Evolutionary conservation across 106 monocot species (phyloP).

Genomic region (Posidonia australis): DNA sequence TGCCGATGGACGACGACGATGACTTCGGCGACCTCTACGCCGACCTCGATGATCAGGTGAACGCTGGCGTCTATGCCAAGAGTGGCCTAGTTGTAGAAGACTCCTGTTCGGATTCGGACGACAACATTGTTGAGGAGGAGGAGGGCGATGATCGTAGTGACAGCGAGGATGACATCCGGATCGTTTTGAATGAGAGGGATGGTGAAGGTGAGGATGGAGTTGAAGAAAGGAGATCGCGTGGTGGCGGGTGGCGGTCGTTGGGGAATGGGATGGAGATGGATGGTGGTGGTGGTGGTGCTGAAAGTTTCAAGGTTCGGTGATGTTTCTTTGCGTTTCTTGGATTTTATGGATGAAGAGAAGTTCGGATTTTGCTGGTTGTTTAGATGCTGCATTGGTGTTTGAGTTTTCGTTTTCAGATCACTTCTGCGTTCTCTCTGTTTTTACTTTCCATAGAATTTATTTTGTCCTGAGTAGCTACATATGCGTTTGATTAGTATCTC

Average conservation of each 20-base stretch:
- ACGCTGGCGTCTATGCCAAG: not conserved
- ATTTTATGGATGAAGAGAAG: no score
- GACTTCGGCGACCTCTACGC: conserved; percentile 15
- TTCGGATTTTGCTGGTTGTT: no score
- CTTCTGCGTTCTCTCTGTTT: not conserved
- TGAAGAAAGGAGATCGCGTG: not conserved
- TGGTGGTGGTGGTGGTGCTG: no score
- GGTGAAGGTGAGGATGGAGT: not conserved
- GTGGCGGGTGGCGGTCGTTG: no score
- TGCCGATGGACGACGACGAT: conserved; percentile 2
- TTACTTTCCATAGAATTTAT: no score
- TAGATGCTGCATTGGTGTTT: not conserved
- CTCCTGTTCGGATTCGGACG: no score
- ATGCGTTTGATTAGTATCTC: not conserved
- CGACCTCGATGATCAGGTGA: not conserved
- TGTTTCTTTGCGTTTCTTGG: no score
- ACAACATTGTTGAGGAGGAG: no score
- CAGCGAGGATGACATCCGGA: conserved; percentile 3
- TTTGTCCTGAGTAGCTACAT: not conserved
- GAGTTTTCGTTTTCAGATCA: not conserved
- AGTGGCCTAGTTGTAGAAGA: no score
- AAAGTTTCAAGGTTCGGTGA: no score
- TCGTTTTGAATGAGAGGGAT: conserved; percentile 9
- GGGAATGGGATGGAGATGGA: not conserved
- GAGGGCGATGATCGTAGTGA: not conserved